Conservation (phyloP, 1,284 basidiomycete species). For the Paramarasmius palmivorus region DNA sequence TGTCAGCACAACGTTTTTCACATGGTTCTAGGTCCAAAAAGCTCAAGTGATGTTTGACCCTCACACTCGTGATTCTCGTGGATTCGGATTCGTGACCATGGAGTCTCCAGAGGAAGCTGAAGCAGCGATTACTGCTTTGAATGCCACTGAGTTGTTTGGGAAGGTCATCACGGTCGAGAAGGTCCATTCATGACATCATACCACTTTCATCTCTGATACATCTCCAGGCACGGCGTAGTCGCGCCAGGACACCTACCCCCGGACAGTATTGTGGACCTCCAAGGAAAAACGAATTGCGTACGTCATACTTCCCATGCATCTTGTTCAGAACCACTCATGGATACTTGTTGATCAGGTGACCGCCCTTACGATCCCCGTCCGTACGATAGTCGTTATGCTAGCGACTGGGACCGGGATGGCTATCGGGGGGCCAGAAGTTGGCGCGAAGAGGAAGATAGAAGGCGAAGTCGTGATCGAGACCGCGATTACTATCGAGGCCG, state of each 20-base stretch:
- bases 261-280: slow-evolving; percentile 88
- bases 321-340: too few relatives aligned
- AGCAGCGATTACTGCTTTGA: slow-evolving; percentile 82
- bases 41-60: slow-evolving; percentile 97
- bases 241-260: slow-evolving; percentile 93
- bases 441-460: slow-evolving; percentile 49
- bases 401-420: slow-evolving; percentile 41
- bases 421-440: slow-evolving; percentile 31
- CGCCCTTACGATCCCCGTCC: slow-evolving; percentile 80
- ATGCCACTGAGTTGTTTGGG: slow-evolving; percentile 83
- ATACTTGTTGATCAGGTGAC: slow-evolving; percentile 37
- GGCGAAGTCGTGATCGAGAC: slow-evolving; percentile 30
- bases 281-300: slow-evolving; percentile 74
- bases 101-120: slow-evolving; percentile 86
- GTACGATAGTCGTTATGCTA: slow-evolving; percentile 76
- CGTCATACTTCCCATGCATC: slow-evolving; percentile 13
- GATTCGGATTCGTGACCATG: slow-evolving; percentile 98
- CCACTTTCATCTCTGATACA: background rate
- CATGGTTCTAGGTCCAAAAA: slow-evolving; percentile 67
- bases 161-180: slow-evolving; percentile 87
- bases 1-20: background rate
- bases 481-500: slow-evolving; percentile 41
- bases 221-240: slow-evolving; percentile 83
- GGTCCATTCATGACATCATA: slow-evolving; percentile 41
- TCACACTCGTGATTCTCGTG: slow-evolving; percentile 93